Evolutionary conservation across 192 early-diverging fungal genomes (phyloP).

Genomic region (Lunasporangiospora selenospora): DNA sequence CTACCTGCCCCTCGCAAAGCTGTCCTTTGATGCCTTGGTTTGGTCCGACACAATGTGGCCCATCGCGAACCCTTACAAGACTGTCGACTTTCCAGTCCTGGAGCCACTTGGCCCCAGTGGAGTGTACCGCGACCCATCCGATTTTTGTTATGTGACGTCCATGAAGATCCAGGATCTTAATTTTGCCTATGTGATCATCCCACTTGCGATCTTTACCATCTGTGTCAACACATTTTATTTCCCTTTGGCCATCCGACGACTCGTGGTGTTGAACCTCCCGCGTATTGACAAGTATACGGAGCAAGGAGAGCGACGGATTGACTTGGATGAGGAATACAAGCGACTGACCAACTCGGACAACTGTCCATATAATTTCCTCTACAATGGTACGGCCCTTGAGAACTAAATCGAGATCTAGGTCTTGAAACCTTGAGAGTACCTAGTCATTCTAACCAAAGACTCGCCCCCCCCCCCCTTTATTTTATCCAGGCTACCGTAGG

Average conservation of each 20-base stretch:
- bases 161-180: slow-evolving; percentile 53
- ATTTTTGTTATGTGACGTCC: slow-evolving; percentile 53
- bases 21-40: slow-evolving; percentile 46
- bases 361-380: slow-evolving; percentile 66
- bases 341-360: slow-evolving; percentile 61
- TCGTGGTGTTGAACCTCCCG: slow-evolving; percentile 52
- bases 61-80: slow-evolving; percentile 36
- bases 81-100: slow-evolving; percentile 30
- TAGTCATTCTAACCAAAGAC: no score
- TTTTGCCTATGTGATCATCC: slow-evolving; percentile 46
- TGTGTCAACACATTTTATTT: slow-evolving; percentile 43
- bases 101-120: slow-evolving; percentile 24
- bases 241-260: slow-evolving; percentile 40
- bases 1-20: slow-evolving; percentile 46
- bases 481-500: slow-evolving; percentile 36
- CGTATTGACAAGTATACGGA: slow-evolving; percentile 54
- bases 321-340: slow-evolving; percentile 47
- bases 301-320: slow-evolving; percentile 29
- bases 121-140: slow-evolving; percentile 24
- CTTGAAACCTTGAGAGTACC: no score
- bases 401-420: no score
- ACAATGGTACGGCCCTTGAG: slow-evolving; percentile 55
- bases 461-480: no score
- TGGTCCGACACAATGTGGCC: slow-evolving; percentile 52
- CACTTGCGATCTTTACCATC: slow-evolving; percentile 34